Base-by-base conservation (phyloP, 1,284 basidiomycete species). In the Austroboletus rostrupii region DNA sequence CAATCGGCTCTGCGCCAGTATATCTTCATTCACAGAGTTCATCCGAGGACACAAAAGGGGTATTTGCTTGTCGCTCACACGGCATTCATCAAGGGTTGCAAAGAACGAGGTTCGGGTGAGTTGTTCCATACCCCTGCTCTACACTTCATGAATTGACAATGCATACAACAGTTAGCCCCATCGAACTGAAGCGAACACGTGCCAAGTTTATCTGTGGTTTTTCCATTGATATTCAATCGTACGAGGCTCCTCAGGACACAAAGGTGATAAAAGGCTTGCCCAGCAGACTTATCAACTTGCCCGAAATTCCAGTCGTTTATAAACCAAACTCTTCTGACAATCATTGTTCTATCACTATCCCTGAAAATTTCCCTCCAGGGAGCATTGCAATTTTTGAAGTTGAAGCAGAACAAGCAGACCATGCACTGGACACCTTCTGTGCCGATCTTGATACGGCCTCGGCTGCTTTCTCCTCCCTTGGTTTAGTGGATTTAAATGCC, bases 311-410 rank as follows among this genome's bases (percentile, higher is more conserved):
- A 13, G 73, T 75, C 9, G 72, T 75, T 4, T 77, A 84, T 50
- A 81, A 81, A 8, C 67, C 75, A 14, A 90, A 91, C 0, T 90
- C 23, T 26, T 8, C 23, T 6, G 23, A 26, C 23, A 26, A 26
- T 26, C 23, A 78, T 65, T 78, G 84, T 19, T 90, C 93, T 66
- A 82, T 97, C 52, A 62, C 79, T 21, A 82, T 96, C 2, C 94
- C 94, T 0, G 83, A 92, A 29, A 73, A 77, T 57, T 97, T 97
- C 72, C 92, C 92, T 28, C 93, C 94, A 0, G 94, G 94, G 9
- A 92, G 89, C 57, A 82, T 97, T 61, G 85, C 97, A 83, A 61
- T 97, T 17, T 96, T 96, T 62, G 81, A 87, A 62, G 95, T 94
- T 0, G 81, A 87, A 57, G 77, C 92, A 55, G 79, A 88, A 54